Percentiles rank a stretch among this genome's conserved stretches.
phyloP scores from a whole-genome alignment of 2,329 filamentous ascomycete genomes.

The Diaporthe caulivora region DNA sequence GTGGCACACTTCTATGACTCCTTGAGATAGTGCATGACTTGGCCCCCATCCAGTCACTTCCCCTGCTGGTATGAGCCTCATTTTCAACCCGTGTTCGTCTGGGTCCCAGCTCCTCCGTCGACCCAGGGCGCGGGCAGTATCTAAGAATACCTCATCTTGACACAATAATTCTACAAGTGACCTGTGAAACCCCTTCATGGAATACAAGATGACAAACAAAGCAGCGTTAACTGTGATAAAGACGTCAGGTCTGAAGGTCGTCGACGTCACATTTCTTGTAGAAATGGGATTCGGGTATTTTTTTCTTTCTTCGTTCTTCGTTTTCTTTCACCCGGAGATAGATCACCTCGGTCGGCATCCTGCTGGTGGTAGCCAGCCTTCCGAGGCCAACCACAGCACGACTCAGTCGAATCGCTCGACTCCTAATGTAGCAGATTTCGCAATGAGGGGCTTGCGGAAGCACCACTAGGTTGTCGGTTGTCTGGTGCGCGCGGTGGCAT shows the following conservation, averaged over 20 bases:
- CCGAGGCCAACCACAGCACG: neutral
- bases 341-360: neutral
- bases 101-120: neutral
- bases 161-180: constrained; percentile 32
- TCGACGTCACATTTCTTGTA: neutral
- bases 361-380: neutral
- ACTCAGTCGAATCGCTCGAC: neutral
- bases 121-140: constrained; percentile 5
- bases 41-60: neutral
- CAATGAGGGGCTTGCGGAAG: constrained; percentile 81
- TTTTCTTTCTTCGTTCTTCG: neutral
- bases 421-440: constrained; percentile 77
- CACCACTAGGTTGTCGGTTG: constrained; percentile 68
- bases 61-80: neutral
- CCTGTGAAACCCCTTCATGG: neutral
- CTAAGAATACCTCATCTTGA: constrained; percentile 8
- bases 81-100: neutral
- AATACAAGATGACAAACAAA: constrained; percentile 2
- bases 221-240: constrained; percentile 12
- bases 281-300: neutral
- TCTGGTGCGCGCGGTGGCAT: constrained; percentile 53
- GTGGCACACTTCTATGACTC: neutral
- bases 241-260: neutral
- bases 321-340: neutral
- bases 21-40: constrained; percentile 7